These are phyloP conservation scores for Astragalus glycyphyllos DNA, from an alignment of 306 rosid genomes.

Conservation along the genomic window DNA sequence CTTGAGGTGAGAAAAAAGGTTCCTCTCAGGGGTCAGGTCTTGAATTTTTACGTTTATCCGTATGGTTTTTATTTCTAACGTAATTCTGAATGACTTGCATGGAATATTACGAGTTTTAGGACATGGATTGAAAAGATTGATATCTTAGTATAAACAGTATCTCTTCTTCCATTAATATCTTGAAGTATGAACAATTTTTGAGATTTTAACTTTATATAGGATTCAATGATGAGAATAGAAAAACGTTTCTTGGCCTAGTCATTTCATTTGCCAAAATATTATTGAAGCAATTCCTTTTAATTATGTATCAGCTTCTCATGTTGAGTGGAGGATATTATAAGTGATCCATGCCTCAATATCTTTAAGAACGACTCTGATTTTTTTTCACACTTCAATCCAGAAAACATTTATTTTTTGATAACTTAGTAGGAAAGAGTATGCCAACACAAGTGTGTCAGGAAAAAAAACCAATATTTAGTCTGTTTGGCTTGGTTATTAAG, in stretches of 20 bases:
- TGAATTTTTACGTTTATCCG: conserved; percentile 8
- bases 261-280: too few relatives aligned
- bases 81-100: conserved; percentile 13
- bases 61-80: conserved; percentile 7
- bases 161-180: background rate
- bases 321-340: background rate
- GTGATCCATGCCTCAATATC: conserved; percentile 8
- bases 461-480: background rate
- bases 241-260: too few relatives aligned
- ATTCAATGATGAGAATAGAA: background rate
- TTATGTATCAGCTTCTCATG: background rate
- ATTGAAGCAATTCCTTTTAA: background rate
- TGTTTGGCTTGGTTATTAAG: too few relatives aligned
- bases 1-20: conserved; percentile 10
- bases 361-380: background rate
- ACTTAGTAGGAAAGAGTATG: conserved; percentile 2
- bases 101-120: conserved; percentile 8
- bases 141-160: background rate
- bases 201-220: background rate
- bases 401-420: background rate
- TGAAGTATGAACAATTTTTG: background rate
- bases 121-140: conserved; percentile 1
- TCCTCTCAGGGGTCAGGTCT: background rate
- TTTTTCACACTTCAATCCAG: background rate
- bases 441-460: background rate